Evolutionary conservation across 805 yeast genomes (phyloP), one percentile per base, ranked within the genome.

Genomic region (Candida coquimbonensis): DNA sequence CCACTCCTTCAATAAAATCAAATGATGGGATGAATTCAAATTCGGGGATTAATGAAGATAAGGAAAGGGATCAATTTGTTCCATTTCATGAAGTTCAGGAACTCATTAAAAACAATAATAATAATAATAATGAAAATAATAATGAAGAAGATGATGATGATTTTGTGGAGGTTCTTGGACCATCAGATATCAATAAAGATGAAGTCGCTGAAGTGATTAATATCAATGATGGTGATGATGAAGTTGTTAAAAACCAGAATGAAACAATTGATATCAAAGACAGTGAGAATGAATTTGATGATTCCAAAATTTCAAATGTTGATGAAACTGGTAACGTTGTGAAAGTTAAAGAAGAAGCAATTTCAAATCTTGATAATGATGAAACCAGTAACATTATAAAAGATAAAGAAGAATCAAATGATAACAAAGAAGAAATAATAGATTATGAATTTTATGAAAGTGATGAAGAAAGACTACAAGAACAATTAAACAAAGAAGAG

Each of bases 401-500:
- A 8, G 38, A 35, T 19, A 7, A 17, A 12, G 9, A 35, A 38
- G 16, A 34, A 47, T 14, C 35, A 33, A 3, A 7, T 7, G 17
- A 33, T 17, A n/a, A n/a, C 3, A n/a, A n/a, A n/a, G 31, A 27
- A 6, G 35, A 37, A 12, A 24, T 54, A 0, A 60, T 75, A 32
- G 85, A 81, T 44, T 84, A 82, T 54, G 86, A 78, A 45, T 83
- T 83, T 59, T 80, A 79, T 24, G 89, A 86, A 44, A 82, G 81
- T 16, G 97, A 90, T 47, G 95, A 88, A 47, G 80, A 78, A 33
- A 77, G 78, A 19, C 61, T 88, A 4, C 73, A 75, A 3, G 72
- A 77, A 32, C 83, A 82, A 52, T 63, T 91, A 40, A 70, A 72
- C 37, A 73, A 75, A 38, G 99, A 93, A 61, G 87, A 80, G 42